Percentiles rank a stretch among this genome's conserved stretches.
Evolutionary conservation across 305 asterid species (phyloP).

Genomic region (Euphrasia arctica): DNA sequence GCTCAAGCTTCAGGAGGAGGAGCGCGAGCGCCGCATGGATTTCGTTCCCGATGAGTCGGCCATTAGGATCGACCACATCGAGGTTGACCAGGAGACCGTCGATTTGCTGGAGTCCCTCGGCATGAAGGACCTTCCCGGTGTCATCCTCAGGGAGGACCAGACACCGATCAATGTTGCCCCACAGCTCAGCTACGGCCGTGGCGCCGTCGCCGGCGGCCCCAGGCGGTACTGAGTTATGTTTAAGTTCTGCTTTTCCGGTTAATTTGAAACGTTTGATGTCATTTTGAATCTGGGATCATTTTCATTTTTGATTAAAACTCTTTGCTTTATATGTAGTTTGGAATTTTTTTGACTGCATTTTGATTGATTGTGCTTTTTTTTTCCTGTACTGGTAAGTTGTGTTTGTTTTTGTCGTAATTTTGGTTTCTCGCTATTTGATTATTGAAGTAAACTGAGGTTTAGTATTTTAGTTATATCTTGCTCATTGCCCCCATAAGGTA

Average conservation of each 20-base stretch:
- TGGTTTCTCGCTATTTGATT: too few species aligned
- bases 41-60: slow-evolving; percentile 70
- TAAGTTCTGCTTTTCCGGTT: not conserved
- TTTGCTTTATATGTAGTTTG: not conserved
- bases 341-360: not conserved
- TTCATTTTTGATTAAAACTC: not conserved
- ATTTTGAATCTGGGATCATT: not conserved
- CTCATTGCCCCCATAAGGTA: too few species aligned
- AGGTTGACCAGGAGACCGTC: slow-evolving; percentile 6
- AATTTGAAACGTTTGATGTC: not conserved
- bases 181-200: slow-evolving; percentile 37
- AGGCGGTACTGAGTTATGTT: slow-evolving; percentile 34
- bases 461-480: too few species aligned
- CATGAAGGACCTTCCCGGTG: slow-evolving; percentile 53
- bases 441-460: too few species aligned
- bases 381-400: too few species aligned
- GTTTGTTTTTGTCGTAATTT: too few species aligned
- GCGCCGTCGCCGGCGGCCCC: slow-evolving; percentile 23
- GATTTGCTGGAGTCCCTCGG: slow-evolving; percentile 7
- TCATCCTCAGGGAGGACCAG: slow-evolving; percentile 45
- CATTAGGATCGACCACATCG: slow-evolving; percentile 1
- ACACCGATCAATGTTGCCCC: slow-evolving; percentile 30
- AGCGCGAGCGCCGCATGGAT: slow-evolving; percentile 87
- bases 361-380: too few species aligned
- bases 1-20: slow-evolving; percentile 77